Percentiles rank a stretch among this genome's conserved stretches.
Evolutionary conservation across 768 basidiomycete species (phyloP).

Genomic region (Lentinula edodes): DNA sequence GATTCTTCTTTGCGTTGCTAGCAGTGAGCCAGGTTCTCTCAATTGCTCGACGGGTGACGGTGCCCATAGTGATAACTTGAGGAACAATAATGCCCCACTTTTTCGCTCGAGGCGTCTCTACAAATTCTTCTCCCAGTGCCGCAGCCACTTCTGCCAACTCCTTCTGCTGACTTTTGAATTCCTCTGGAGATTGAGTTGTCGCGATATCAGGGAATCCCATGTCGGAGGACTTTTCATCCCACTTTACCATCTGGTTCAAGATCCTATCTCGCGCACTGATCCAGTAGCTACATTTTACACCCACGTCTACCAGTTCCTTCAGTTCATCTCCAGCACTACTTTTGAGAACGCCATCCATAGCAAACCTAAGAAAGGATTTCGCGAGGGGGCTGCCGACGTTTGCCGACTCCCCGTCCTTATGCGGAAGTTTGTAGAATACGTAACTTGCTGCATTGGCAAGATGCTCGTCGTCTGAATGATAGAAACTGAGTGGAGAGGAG

Average conservation of each 20-base stretch:
- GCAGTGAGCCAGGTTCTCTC: slow-evolving; percentile 99
- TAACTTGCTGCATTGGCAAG: slow-evolving; percentile 53
- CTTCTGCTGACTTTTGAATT: slow-evolving; percentile 11
- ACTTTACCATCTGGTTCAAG: slow-evolving; percentile 88
- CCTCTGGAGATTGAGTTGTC: slow-evolving; percentile 13
- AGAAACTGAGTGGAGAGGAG: slow-evolving; percentile 47
- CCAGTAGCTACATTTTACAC: slow-evolving; percentile 96
- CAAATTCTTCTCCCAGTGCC: neutral
- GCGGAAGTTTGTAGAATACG: slow-evolving; percentile 88
- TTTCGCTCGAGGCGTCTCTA: slow-evolving; percentile 17
- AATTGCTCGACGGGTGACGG: slow-evolving; percentile 94
- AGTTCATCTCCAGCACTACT: slow-evolving; percentile 80
- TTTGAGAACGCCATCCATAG: slow-evolving; percentile 80
- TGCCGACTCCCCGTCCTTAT: slow-evolving; percentile 90
- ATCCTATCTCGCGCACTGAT: slow-evolving; percentile 91
- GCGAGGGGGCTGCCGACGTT: slow-evolving; percentile 93
- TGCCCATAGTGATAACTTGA: slow-evolving; percentile 97
- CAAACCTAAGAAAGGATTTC: slow-evolving; percentile 85
- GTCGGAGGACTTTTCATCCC: slow-evolving; percentile 43
- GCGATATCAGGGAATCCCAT: slow-evolving; percentile 41
- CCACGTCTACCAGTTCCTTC: slow-evolving; percentile 82
- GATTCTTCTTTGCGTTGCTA: slow-evolving; percentile 95
- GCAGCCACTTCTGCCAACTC: neutral
- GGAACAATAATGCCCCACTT: slow-evolving; percentile 92
- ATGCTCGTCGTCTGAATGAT: slow-evolving; percentile 53